Conservation (phyloP, 2,329 filamentous ascomycete genomes). For the Scortechinia acanthostroma region DNA sequence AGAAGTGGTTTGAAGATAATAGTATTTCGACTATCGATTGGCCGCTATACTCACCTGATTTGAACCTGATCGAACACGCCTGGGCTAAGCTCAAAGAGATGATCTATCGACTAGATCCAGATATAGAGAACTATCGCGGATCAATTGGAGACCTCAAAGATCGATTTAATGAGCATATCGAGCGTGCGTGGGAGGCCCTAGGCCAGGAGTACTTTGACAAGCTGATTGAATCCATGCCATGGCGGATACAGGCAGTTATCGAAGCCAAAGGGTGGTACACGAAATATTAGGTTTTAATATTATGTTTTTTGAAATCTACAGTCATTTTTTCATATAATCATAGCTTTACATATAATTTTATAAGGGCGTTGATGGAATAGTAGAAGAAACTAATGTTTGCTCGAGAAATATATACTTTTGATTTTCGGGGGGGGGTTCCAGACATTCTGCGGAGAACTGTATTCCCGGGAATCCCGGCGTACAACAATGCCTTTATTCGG, state of each 20-base stretch:
- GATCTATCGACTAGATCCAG: neutral
- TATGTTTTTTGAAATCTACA: too few relatives aligned
- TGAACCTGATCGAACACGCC: conserved; percentile 4
- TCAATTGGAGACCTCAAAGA: neutral
- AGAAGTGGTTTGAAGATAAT: neutral
- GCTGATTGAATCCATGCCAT: neutral
- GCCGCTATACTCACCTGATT: conserved; percentile 4
- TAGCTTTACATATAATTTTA: too few relatives aligned
- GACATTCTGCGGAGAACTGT: too few relatives aligned
- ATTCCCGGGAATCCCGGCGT: too few relatives aligned
- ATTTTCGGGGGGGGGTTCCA: too few relatives aligned
- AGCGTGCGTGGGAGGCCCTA: neutral
- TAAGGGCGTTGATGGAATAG: too few relatives aligned
- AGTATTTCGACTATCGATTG: conserved; percentile 1
- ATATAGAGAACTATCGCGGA: neutral
- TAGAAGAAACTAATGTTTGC: too few relatives aligned
- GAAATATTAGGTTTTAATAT: too few relatives aligned
- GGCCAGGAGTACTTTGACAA: neutral
- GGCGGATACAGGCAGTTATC: neutral
- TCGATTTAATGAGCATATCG: neutral
- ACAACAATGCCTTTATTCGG: too few relatives aligned
- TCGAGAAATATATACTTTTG: too few relatives aligned
- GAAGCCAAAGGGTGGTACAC: neutral
- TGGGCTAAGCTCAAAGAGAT: conserved; percentile 1
- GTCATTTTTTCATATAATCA: too few relatives aligned